A percentile compares a stretch with the other conserved stretches of the same genome.
These are phyloP conservation scores for Camellia lanceoleosa DNA, from an alignment of 148 eudicot genomes.

Conservation along the genomic window DNA sequence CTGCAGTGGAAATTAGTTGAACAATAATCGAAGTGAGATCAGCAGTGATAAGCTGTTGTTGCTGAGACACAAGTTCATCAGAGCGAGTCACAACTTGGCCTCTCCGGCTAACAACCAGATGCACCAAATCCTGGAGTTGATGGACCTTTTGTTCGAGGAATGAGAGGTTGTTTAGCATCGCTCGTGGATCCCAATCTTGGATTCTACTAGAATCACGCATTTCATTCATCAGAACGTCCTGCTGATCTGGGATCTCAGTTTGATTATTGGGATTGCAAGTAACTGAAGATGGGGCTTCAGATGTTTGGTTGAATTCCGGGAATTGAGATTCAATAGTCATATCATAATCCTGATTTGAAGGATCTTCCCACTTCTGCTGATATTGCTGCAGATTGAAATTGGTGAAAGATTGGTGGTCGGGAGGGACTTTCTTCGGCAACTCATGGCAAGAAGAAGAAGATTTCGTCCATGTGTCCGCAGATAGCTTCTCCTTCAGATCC, in stretches of 20 bases:
- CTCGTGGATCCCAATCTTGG: slow-evolving; percentile 72
- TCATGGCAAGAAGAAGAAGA: slow-evolving; percentile 34
- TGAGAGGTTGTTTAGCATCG: slow-evolving; percentile 70
- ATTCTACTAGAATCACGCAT: neutral
- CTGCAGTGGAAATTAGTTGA: slow-evolving; percentile 89
- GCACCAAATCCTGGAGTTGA: slow-evolving; percentile 84
- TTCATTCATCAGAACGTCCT: too few species aligned
- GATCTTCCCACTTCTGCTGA: slow-evolving; percentile 51
- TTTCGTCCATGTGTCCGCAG: slow-evolving; percentile 44
- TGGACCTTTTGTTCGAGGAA: slow-evolving; percentile 84
- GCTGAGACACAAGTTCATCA: slow-evolving; percentile 66
- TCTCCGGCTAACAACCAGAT: slow-evolving; percentile 44
- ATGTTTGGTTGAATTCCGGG: slow-evolving; percentile 41
- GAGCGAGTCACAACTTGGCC: slow-evolving; percentile 37
- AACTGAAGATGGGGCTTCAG: slow-evolving; percentile 31
- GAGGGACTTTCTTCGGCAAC: slow-evolving; percentile 28
- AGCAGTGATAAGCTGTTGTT: slow-evolving; percentile 86
- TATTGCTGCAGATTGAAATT: slow-evolving; percentile 38
- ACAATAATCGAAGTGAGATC: slow-evolving; percentile 89
- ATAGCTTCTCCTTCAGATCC: slow-evolving; percentile 49
- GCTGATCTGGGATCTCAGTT: slow-evolving; percentile 4
- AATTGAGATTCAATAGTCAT: slow-evolving; percentile 40
- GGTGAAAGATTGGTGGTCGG: slow-evolving; percentile 38
- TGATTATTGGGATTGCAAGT: slow-evolving; percentile 26
- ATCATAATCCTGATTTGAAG: slow-evolving; percentile 44